Evolutionary conservation across 1,284 basidiomycete species (phyloP), one percentile per base, ranked within the genome.

Genomic region (Heterobasidion irregulare): DNA sequence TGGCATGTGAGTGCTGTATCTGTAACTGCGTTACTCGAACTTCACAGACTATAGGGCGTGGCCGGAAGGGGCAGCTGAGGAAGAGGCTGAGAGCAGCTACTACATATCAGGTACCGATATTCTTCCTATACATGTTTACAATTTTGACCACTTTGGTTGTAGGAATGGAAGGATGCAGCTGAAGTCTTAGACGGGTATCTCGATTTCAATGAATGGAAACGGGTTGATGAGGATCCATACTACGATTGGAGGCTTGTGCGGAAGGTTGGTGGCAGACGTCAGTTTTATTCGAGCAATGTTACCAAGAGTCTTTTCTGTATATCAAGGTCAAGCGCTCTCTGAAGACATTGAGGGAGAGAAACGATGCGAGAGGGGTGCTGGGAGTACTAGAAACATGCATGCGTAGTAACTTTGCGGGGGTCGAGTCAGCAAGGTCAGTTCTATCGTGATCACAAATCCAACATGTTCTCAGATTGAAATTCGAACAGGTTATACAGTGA

Each of bases 331-430:
- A 79, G 58, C 77, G 78, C 38, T 90, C 88, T 1, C 70, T 92
- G 50, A 79, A 69, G 57, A 75, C 72, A 19, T 69, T 88, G 56
- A 71, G 89, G 61, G 75, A 86, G 67, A 82, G 78, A 68, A 82
- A 86, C 43, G 94, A 98, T 66, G 86, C 83, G 2, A 82, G 90
- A 58, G 92, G 90, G 0, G 79, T 97, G 50, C 80, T 96, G 55
- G 93, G 92, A 12, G 92, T 98, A 0, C 74, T 99, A 38, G 93
- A 97, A 63, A 90, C 94, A 1, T 98, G 94, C 64, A 79, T 98
- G 47, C 80, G 94, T 55, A 84, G 86, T 53, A 98, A 98, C 70
- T 99, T 98, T 75, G 97, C 92, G 8, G 97, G 94, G 0, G 86
- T 93, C 0, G 96, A 98, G 71, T 94, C 91, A 52, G 74, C 89